Evolutionary conservation across 2,329 filamentous ascomycete genomes (phyloP).

Genomic region (Monosporascus sp.): DNA sequence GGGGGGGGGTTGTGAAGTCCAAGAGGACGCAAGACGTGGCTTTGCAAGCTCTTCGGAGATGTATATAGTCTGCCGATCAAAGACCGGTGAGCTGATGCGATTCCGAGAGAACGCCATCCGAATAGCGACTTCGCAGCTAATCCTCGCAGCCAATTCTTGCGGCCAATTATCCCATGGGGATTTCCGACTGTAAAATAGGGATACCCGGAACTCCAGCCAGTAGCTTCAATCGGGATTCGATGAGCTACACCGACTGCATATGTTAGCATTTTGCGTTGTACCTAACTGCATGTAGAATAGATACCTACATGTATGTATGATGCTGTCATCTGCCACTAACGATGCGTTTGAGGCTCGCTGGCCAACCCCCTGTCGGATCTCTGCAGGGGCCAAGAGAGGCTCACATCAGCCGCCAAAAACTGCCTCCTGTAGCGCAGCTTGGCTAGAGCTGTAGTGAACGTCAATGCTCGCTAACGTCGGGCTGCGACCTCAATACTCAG

Average conservation of each 20-base stretch:
- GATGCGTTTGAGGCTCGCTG: neutral
- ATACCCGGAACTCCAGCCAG: too few relatives aligned
- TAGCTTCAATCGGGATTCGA: too few relatives aligned
- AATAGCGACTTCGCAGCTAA: neutral
- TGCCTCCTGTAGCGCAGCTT: neutral
- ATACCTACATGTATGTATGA: too few relatives aligned
- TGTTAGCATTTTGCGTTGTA: too few relatives aligned
- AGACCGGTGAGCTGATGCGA: neutral
- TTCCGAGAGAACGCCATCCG: neutral
- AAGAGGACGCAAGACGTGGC: neutral
- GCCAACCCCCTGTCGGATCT: neutral
- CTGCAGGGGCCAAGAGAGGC: neutral
- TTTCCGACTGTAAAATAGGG: too few relatives aligned
- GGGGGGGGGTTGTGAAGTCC: neutral
- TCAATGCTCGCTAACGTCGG: neutral
- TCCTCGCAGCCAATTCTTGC: neutral
- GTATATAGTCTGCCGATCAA: neutral
- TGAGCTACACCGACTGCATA: too few relatives aligned
- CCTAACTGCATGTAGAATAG: too few relatives aligned
- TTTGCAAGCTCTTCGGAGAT: too few relatives aligned
- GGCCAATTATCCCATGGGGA: too few relatives aligned
- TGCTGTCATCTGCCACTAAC: too few relatives aligned
- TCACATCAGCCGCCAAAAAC: neutral
- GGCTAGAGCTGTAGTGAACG: neutral
- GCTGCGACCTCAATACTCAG: neutral